phyloP scores from a whole-genome alignment of 2,329 filamentous ascomycete genomes.

The Hypoxylon sp. region DNA sequence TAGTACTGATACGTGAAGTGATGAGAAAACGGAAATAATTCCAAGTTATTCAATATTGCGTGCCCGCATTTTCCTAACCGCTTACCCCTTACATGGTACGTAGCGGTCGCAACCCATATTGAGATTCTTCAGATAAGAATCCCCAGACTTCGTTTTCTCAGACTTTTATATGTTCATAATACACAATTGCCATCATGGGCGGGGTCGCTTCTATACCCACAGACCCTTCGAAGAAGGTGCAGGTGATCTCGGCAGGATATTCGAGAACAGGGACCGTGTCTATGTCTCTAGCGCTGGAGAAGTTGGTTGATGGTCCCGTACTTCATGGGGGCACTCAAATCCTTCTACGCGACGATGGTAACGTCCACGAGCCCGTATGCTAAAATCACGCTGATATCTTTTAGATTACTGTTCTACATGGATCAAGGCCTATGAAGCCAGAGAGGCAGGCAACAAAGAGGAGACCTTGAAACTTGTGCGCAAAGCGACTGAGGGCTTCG shows the following conservation, averaged over 20 bases:
- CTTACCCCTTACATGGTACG: too few species aligned
- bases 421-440: constrained; percentile 40
- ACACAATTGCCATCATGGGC: constrained; percentile 27
- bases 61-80: too few species aligned
- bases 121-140: too few species aligned
- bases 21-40: too few species aligned
- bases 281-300: constrained; percentile 56
- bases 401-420: constrained; percentile 36
- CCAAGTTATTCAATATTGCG: too few species aligned
- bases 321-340: constrained; percentile 58
- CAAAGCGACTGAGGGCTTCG: constrained; percentile 37
- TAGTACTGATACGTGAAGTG: too few species aligned
- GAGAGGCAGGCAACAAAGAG: constrained; percentile 35
- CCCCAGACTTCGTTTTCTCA: too few species aligned
- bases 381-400: not conserved
- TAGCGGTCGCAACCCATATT: too few species aligned
- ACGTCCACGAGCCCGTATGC: not conserved
- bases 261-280: constrained; percentile 61
- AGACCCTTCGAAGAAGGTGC: constrained; percentile 45
- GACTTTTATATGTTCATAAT: too few species aligned
- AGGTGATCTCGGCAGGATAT: constrained; percentile 55
- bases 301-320: constrained; percentile 57
- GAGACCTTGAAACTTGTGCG: constrained; percentile 36
- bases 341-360: constrained; percentile 49
- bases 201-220: constrained; percentile 46